Conservation (phyloP, 345 rosid genomes). For the Barbarea vulgaris region DNA sequence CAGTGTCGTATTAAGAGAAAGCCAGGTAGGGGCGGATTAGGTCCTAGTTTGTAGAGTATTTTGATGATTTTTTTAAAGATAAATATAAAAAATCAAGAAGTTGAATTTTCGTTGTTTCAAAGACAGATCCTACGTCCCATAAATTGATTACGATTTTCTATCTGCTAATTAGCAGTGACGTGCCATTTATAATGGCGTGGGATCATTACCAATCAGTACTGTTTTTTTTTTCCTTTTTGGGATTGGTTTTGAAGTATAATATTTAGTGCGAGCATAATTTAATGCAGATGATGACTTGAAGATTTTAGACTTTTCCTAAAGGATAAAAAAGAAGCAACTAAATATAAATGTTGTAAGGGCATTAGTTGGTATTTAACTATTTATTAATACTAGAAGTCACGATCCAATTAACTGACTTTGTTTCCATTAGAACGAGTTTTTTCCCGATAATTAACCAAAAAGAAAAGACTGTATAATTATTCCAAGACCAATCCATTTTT, state of each 20-base stretch:
- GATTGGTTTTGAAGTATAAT: constrained; percentile 7
- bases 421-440: neutral
- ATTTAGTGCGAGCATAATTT: neutral
- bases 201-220: neutral
- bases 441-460: neutral
- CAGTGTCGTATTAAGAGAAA: too few species aligned
- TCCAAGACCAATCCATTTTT: neutral
- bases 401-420: constrained; percentile 6
- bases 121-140: neutral
- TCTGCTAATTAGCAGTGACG: neutral
- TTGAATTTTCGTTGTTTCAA: neutral
- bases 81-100: neutral
- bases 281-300: constrained; percentile 19
- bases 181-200: constrained; percentile 1
- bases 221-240: neutral
- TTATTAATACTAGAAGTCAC: neutral
- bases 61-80: neutral
- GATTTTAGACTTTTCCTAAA: constrained; percentile 18
- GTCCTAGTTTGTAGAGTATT: neutral
- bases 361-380: neutral
- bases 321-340: neutral
- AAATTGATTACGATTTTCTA: neutral
- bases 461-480: neutral
- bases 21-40: too few species aligned
- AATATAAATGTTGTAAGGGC: neutral